Base-by-base conservation (phyloP, 164 flowering plant species). In the Sextonia rubra region DNA sequence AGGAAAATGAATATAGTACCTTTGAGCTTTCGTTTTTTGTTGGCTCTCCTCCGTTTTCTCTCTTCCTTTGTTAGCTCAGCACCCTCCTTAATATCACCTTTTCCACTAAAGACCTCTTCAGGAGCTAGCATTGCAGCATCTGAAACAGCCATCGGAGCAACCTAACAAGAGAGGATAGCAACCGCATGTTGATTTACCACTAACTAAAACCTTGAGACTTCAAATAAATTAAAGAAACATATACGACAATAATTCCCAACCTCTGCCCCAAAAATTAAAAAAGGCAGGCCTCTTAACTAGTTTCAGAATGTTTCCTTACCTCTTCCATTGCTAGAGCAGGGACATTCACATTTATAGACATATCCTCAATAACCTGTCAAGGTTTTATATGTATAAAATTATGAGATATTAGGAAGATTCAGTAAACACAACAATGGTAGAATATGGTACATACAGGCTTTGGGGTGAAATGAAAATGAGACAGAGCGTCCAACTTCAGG, bases 101-200 rank as follows among this genome's bases (percentile, higher is more conserved):
- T 90, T 47, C 99, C 98, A 80, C 90, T 66, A 83, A 91, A 96
- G 3, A 93, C 84, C 84, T 96, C 99, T 82, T 93, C 97, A 71
- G 99, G 98, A 70, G 99, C 98, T 76, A 96, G 84, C 97, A 96
- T 90, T 68, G 98, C 91, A 30, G 97, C 99, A 86, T 96, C 97
- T 55, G 99, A 96, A 49, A 93, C 92, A 26, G 92, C 94, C 81
- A 91, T 37, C 63, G 99, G 98, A 61, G 97, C 94, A 85, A 92
- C 80, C 97, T 93, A 69, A 55, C 47, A 76, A 75, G 3, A 25
- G 60, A 79, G 75, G 48, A 70, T 26, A 70, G 47, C 30, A 56
- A 32, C 48, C 17, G 3, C 26, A 58, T 18, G 26, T 23, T 25
- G 6, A 17, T 29, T 3, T 0, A 30, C 22, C 12, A 18, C 22